A percentile compares a stretch with the other conserved stretches of the same genome.
phyloP scores from a whole-genome alignment of 768 basidiomycete species.

The Phaeotremella fagi region DNA sequence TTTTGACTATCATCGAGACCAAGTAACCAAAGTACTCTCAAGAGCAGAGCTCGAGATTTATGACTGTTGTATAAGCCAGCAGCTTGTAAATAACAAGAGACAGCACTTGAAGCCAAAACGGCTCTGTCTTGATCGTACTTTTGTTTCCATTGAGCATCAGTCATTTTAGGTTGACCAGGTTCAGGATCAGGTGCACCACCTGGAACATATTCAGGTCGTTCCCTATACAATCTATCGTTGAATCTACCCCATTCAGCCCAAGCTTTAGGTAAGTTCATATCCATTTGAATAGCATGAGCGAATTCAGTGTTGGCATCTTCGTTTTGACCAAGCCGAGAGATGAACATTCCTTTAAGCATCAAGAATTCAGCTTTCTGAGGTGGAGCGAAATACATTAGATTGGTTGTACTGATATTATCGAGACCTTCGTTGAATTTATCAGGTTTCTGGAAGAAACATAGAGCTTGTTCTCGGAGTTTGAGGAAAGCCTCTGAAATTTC shows the following conservation, averaged over 20 bases:
- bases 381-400: slow-evolving; percentile 92
- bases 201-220: slow-evolving; percentile 55
- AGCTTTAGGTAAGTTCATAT: slow-evolving; percentile 88
- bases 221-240: slow-evolving; percentile 90
- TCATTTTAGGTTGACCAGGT: slow-evolving; percentile 37
- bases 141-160: slow-evolving; percentile 37
- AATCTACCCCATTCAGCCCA: slow-evolving; percentile 99
- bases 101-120: slow-evolving; percentile 76
- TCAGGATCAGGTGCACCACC: slow-evolving; percentile 40
- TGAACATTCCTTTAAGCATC: slow-evolving; percentile 98
- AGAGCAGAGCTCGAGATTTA: slow-evolving; percentile 84
- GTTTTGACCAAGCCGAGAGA: slow-evolving; percentile 73
- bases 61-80: slow-evolving; percentile 90
- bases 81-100: slow-evolving; percentile 96
- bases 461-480: slow-evolving; percentile 95
- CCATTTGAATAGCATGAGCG: slow-evolving; percentile 91
- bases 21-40: slow-evolving; percentile 91
- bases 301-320: slow-evolving; percentile 91
- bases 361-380: slow-evolving; percentile 97
- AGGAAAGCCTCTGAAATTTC: slow-evolving; percentile 99
- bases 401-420: slow-evolving; percentile 99
- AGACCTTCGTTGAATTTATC: slow-evolving; percentile 88
- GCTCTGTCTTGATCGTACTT: slow-evolving; percentile 38
- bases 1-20: slow-evolving; percentile 72
- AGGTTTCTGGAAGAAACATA: slow-evolving; percentile 94